phyloP scores from a whole-genome alignment of 2,329 filamentous ascomycete species.

The Colletotrichum orchidophilum region DNA sequence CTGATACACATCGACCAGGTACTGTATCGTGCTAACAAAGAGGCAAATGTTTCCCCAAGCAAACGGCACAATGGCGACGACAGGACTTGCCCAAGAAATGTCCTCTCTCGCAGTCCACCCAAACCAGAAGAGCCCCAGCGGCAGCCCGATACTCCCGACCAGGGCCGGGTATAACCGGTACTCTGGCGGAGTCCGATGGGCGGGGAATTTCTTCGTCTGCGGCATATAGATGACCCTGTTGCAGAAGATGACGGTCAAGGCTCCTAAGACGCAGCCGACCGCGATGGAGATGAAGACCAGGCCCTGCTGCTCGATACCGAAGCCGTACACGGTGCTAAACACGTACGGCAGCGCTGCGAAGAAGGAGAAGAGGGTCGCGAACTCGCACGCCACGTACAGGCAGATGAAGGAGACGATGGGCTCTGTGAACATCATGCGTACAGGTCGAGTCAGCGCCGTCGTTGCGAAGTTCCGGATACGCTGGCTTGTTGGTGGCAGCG shows the following conservation, averaged over 20 bases:
- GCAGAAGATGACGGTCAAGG: conserved; percentile 51
- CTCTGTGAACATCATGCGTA: conserved; percentile 69
- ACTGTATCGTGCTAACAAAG: conserved; percentile 63
- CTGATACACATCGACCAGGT: conserved; percentile 65
- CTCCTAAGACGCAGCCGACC: conserved; percentile 55
- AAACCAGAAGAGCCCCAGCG: conserved; percentile 70
- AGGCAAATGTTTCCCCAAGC: conserved; percentile 69
- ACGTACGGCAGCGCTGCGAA: conserved; percentile 61
- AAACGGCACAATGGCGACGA: conserved; percentile 63
- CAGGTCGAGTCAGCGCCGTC: conserved; percentile 57
- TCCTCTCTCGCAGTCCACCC: conserved; percentile 61
- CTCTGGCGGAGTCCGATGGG: conserved; percentile 58
- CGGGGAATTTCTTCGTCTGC: conserved; percentile 44
- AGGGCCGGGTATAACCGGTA: conserved; percentile 69
- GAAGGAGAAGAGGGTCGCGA: conserved; percentile 62
- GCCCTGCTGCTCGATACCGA: conserved; percentile 51
- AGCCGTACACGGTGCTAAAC: conserved; percentile 56
- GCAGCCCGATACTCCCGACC: conserved; percentile 59
- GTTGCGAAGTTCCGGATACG: conserved; percentile 45
- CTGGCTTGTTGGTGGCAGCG: conserved; percentile 37
- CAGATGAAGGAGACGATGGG: conserved; percentile 68
- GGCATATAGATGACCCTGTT: conserved; percentile 53
- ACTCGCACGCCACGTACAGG: conserved; percentile 60
- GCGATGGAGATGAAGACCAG: conserved; percentile 57
- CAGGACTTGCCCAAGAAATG: conserved; percentile 60